Conservation (phyloP, 345 rosid genomes). For the Eucalyptus polyanthemos region DNA sequence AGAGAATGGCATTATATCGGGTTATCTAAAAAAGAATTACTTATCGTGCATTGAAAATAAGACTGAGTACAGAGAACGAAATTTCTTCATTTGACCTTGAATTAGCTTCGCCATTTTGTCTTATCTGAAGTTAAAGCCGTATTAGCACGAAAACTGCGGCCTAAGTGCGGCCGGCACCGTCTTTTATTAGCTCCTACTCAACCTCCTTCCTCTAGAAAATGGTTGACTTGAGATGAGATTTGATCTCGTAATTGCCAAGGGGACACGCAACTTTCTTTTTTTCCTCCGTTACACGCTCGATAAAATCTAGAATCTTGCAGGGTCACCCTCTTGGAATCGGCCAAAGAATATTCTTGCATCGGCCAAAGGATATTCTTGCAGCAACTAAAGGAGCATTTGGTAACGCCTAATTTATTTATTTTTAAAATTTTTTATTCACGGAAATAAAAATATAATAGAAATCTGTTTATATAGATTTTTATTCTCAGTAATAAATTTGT, state of each 20-base stretch:
- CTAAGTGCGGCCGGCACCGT: background rate
- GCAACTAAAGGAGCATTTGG: too few species aligned
- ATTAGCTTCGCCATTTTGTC: background rate
- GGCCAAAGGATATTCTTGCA: background rate
- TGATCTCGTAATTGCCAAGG: background rate
- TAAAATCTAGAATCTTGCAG: background rate
- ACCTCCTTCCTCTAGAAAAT: background rate
- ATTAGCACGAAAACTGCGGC: background rate
- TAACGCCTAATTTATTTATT: too few species aligned
- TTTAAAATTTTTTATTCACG: accelerated
- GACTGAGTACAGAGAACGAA: background rate
- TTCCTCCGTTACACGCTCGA: background rate
- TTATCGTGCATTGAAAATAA: background rate
- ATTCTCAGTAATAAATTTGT: too few species aligned
- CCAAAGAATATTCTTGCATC: background rate
- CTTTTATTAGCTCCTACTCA: background rate
- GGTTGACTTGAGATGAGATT: background rate
- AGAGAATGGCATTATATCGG: background rate
- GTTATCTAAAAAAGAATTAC: background rate
- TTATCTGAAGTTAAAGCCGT: background rate
- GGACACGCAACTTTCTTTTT: background rate
- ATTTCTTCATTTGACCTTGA: background rate
- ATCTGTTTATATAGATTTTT: too few species aligned
- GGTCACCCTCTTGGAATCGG: background rate
- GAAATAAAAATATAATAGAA: too few species aligned